Evolutionary conservation across 192 early-diverging fungal genomes (phyloP).

Genomic region (Coemansia sp.): DNA sequence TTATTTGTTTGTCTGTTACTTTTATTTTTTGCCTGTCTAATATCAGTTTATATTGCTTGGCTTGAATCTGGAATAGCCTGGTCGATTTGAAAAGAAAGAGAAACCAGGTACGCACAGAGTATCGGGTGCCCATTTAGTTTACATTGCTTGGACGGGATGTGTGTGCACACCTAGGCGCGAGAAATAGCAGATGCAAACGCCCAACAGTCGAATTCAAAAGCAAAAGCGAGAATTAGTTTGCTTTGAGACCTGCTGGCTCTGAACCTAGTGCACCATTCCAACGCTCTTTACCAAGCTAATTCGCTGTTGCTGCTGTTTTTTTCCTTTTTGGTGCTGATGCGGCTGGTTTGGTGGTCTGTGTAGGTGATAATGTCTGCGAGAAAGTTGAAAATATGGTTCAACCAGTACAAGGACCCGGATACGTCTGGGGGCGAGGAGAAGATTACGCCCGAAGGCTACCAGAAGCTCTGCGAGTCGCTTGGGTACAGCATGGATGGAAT

Average conservation of each 20-base stretch:
- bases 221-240: no score
- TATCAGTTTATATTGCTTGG: background rate
- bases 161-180: background rate
- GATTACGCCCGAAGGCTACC: constrained; percentile 41
- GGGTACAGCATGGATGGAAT: constrained; percentile 33
- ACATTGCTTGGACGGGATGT: background rate
- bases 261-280: no score
- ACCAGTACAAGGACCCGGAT: constrained; percentile 39
- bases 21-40: background rate
- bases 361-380: constrained; percentile 17
- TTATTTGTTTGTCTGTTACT: background rate
- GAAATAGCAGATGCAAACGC: background rate
- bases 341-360: background rate
- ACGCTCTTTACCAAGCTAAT: no score
- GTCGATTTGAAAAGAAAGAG: background rate
- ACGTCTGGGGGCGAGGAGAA: constrained; percentile 24
- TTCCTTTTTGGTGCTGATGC: background rate
- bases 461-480: constrained; percentile 38
- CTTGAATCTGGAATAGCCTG: background rate
- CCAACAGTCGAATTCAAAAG: no score
- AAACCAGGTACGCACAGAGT: background rate
- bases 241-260: no score
- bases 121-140: background rate
- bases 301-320: no score
- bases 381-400: constrained; percentile 31